These are phyloP conservation scores for Phascolomyces articulosus DNA, from an alignment of 371 early-diverging fungal species.

Conservation along the genomic window DNA sequence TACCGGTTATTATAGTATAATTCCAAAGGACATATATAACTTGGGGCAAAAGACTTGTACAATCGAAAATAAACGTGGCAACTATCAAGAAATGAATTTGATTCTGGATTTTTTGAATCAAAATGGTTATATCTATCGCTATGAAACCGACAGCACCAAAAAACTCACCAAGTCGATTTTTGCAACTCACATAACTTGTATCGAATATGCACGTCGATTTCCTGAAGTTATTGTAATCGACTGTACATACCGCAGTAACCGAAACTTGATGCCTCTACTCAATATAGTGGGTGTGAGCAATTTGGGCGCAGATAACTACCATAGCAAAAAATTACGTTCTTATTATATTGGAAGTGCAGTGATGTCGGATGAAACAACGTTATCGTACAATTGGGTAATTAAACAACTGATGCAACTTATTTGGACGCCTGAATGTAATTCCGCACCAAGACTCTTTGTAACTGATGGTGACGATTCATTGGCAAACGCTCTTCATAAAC, in stretches of 20 bases:
- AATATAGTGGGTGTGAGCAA: slow-evolving; percentile 1
- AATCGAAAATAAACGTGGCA: neutral
- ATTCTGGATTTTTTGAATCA: neutral
- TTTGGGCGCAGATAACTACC: neutral
- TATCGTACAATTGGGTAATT: neutral
- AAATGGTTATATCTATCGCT: neutral
- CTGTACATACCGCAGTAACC: slow-evolving; percentile 4
- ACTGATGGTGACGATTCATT: too few relatives aligned
- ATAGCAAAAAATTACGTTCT: neutral
- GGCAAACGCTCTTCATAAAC: too few relatives aligned
- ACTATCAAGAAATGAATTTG: neutral
- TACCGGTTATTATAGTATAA: neutral
- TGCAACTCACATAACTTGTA: neutral
- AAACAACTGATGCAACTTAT: neutral
- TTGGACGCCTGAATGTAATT: neutral
- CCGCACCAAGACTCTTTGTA: too few relatives aligned
- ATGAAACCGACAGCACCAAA: neutral
- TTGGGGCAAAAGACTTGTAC: neutral
- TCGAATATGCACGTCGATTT: neutral
- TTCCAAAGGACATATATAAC: neutral
- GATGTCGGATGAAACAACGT: neutral
- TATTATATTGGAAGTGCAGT: slow-evolving; percentile 2
- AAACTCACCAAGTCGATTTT: slow-evolving; percentile 4
- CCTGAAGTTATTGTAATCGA: slow-evolving; percentile 9
- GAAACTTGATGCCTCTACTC: neutral